These are phyloP conservation scores for Debaryomyces psychrophilus DNA, from an alignment of 1,139 yeast species.

Conservation along the genomic window DNA sequence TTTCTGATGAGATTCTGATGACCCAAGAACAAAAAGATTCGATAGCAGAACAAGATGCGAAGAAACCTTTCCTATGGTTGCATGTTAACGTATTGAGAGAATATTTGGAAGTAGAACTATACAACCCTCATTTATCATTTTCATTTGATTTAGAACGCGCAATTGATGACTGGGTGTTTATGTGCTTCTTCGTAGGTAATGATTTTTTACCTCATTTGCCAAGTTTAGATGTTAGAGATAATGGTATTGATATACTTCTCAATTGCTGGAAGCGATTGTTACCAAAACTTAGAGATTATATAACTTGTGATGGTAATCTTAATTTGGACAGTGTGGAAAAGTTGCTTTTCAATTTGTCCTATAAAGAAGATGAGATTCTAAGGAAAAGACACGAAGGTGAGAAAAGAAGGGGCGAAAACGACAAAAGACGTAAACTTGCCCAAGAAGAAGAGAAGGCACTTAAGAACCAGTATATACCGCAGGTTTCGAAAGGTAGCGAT, in stretches of 20 bases:
- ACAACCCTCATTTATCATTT: slow-evolving; percentile 68
- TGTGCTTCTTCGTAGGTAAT: slow-evolving; percentile 98
- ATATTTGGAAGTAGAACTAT: slow-evolving; percentile 81
- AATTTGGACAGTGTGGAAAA: slow-evolving; percentile 76
- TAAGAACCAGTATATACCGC: slow-evolving; percentile 37
- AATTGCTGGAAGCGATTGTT: slow-evolving; percentile 80
- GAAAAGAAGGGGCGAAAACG: slow-evolving; percentile 62
- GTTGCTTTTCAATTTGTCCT: slow-evolving; percentile 65
- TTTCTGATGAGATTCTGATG: slow-evolving; percentile 57
- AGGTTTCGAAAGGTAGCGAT: slow-evolving; percentile 65
- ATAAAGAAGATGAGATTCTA: slow-evolving; percentile 81
- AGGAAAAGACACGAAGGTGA: slow-evolving; percentile 69
- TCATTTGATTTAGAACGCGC: slow-evolving; percentile 91
- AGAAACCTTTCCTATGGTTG: slow-evolving; percentile 92
- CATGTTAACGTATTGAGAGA: slow-evolving; percentile 88
- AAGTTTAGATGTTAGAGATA: slow-evolving; percentile 90
- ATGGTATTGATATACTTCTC: slow-evolving; percentile 82
- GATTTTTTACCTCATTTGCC: slow-evolving; percentile 98
- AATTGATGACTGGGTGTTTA: slow-evolving; percentile 97
- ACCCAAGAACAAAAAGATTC: slow-evolving; percentile 61
- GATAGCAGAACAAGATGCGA: slow-evolving; percentile 58
- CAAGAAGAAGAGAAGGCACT: slow-evolving; percentile 45
- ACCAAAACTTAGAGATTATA: slow-evolving; percentile 69
- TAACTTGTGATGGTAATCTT: slow-evolving; percentile 87
- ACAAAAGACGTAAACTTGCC: slow-evolving; percentile 58